A percentile compares a stretch with the other conserved stretches of the same genome.
Evolutionary conservation across 164 flowering plant genomes (phyloP).

Genomic region (Dillenia turbinata): DNA sequence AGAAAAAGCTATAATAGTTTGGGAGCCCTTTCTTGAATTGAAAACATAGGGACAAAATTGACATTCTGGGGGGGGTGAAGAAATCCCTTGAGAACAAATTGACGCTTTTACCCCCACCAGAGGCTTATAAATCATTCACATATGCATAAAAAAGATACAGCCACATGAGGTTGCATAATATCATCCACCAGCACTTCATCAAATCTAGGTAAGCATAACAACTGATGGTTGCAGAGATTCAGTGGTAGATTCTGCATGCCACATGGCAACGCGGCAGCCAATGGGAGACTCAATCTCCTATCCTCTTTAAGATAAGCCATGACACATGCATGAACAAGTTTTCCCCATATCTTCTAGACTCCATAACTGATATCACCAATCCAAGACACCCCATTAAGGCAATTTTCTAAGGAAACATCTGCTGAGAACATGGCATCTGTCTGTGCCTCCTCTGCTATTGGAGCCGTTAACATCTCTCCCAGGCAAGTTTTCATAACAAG

Average conservation of each 20-base stretch:
- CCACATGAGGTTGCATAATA: neutral
- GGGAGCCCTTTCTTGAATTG: too few relatives aligned
- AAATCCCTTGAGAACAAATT: too few relatives aligned
- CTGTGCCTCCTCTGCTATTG: conserved; percentile 83
- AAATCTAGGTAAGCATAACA: conserved; percentile 18
- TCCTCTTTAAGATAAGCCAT: conserved; percentile 64
- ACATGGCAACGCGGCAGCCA: conserved; percentile 55
- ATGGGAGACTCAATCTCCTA: conserved; percentile 34
- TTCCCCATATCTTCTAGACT: neutral
- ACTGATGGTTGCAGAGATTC: conserved; percentile 12
- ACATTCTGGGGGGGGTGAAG: too few relatives aligned
- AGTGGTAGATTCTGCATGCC: conserved; percentile 42
- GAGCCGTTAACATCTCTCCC: conserved; percentile 60
- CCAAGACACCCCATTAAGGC: neutral
- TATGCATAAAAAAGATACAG: too few relatives aligned
- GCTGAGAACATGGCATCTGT: conserved; percentile 58
- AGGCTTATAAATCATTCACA: too few relatives aligned
- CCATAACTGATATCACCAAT: conserved; percentile 1
- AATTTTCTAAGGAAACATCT: neutral
- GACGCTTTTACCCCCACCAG: too few relatives aligned
- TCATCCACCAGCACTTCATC: conserved; percentile 33
- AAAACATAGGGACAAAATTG: too few relatives aligned
- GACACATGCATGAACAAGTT: conserved; percentile 19
- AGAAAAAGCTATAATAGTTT: too few relatives aligned
- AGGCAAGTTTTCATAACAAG: conserved; percentile 44